A percentile compares a stretch with the other conserved stretches of the same genome.
phyloP scores from a whole-genome alignment of 2,329 filamentous ascomycete species.

The Fusarium pininemorale region DNA sequence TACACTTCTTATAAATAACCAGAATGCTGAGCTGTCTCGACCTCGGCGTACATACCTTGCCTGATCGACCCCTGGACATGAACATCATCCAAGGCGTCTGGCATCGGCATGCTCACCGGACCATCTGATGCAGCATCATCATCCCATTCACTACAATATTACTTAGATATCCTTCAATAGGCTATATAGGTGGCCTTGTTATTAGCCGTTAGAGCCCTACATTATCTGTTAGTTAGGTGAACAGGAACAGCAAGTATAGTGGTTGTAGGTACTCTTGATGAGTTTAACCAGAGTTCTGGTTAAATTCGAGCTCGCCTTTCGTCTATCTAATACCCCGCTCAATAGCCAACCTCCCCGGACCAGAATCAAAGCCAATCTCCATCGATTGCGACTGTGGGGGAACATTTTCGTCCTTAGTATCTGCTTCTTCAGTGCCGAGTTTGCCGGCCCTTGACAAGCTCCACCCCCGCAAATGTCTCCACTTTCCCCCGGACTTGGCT shows the following conservation, averaged over 20 bases:
- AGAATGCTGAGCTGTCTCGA: no score
- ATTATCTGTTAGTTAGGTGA: background rate
- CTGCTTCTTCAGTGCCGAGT: background rate
- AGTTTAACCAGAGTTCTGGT: background rate
- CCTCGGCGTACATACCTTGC: background rate
- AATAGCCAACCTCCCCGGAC: accelerated
- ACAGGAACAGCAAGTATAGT: background rate
- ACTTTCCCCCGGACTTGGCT: background rate
- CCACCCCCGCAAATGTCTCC: background rate
- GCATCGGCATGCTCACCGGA: background rate
- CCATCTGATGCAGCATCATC: background rate
- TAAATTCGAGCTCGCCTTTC: background rate
- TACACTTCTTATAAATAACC: background rate
- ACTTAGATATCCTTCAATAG: background rate
- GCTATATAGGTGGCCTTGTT: background rate
- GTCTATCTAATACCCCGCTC: background rate
- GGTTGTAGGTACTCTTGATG: background rate
- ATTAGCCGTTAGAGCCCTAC: background rate
- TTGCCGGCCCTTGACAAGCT: background rate
- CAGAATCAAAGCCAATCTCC: background rate
- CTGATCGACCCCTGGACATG: background rate
- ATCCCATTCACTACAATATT: background rate
- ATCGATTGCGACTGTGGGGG: background rate
- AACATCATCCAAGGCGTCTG: background rate
- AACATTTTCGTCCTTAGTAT: background rate